Conservation (phyloP, 495 filamentous ascomycete genomes). For the Podospora australis region DNA sequence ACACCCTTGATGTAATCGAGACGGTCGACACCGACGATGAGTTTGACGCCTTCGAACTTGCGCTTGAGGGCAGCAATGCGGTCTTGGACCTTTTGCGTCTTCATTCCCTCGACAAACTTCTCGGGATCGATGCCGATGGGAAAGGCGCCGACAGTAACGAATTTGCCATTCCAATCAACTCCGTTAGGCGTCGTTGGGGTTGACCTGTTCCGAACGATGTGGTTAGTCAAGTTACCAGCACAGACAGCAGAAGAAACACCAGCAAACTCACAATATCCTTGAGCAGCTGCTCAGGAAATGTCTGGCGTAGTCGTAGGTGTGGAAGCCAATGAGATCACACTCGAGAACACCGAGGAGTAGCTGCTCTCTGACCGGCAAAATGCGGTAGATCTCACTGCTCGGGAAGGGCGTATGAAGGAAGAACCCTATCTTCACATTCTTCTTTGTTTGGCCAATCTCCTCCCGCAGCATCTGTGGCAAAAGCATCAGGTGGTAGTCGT, state of each 20-base stretch:
- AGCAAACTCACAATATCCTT: conserved; percentile 66
- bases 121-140: conserved; percentile 95
- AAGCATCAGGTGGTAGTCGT: conserved; percentile 95
- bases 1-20: conserved; percentile 96
- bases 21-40: conserved; percentile 90
- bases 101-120: conserved; percentile 81
- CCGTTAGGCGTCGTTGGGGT: conserved; percentile 77
- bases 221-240: neutral
- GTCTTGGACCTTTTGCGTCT: conserved; percentile 70
- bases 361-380: conserved; percentile 79
- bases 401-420: conserved; percentile 95
- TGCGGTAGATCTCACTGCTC: conserved; percentile 84
- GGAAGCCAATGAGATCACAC: conserved; percentile 86
- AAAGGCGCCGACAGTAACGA: conserved; percentile 72
- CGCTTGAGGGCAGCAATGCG: conserved; percentile 71
- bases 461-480: conserved; percentile 80
- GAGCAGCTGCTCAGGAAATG: conserved; percentile 87
- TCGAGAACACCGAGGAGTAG: conserved; percentile 73
- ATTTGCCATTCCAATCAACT: conserved; percentile 67
- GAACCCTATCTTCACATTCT: conserved; percentile 85
- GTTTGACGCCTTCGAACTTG: conserved; percentile 77
- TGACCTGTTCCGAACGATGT: conserved; percentile 47
- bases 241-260: neutral
- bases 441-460: conserved; percentile 58
- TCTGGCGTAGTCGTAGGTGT: conserved; percentile 88